These are phyloP conservation scores for Myriangium duriaei DNA, from an alignment of 2,329 filamentous ascomycete genomes.

Conservation along the genomic window DNA sequence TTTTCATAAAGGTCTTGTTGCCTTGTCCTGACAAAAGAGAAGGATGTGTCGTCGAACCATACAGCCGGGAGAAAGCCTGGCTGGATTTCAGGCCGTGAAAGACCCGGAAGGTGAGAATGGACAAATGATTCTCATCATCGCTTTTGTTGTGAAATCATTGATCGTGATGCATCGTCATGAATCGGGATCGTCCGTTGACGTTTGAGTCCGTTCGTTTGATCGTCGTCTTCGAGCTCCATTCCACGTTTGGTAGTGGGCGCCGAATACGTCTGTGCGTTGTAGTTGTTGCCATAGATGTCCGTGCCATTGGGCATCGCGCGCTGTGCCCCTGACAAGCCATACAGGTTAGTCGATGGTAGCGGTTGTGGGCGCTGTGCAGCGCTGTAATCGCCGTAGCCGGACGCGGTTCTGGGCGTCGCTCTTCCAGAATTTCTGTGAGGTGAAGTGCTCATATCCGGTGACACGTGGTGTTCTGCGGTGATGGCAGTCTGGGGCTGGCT, in stretches of 20 bases:
- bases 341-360: conserved; percentile 67
- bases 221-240: conserved; percentile 45
- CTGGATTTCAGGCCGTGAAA: too few species aligned
- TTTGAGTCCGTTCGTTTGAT: conserved; percentile 4
- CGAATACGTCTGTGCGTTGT: conserved; percentile 45
- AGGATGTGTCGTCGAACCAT: too few species aligned
- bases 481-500: conserved; percentile 37
- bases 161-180: conserved; percentile 8
- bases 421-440: conserved; percentile 71
- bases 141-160: conserved; percentile 10
- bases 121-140: conserved; percentile 3
- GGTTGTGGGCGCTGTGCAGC: conserved; percentile 62
- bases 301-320: conserved; percentile 54
- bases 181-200: conserved; percentile 7
- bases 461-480: conserved; percentile 64
- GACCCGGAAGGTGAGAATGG: too few species aligned
- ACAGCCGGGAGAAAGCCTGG: too few species aligned
- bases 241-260: conserved; percentile 45
- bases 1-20: not conserved
- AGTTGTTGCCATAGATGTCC: conserved; percentile 39
- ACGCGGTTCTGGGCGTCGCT: conserved; percentile 71
- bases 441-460: conserved; percentile 72
- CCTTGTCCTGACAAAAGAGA: conserved; percentile 1
- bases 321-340: conserved; percentile 79
- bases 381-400: conserved; percentile 62